Percentiles rank a stretch among this genome's conserved stretches.
Conservation (phyloP, 108 stramenopile genomes). For the Discostella stelligeroides region DNA sequence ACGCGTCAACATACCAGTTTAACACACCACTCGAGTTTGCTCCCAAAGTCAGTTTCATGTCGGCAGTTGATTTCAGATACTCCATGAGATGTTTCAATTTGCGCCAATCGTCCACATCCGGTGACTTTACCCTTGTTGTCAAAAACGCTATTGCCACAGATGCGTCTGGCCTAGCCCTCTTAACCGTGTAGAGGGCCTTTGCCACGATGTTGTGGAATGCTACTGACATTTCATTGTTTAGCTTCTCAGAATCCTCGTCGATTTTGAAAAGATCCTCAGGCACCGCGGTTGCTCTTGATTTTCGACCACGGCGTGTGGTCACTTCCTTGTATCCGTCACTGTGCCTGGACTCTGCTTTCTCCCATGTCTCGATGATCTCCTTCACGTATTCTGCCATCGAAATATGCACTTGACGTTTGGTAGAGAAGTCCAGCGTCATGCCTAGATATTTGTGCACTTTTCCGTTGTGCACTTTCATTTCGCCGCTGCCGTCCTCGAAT, state of each 20-base stretch:
- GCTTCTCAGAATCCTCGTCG: neutral
- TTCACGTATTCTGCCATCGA: conserved; percentile 11
- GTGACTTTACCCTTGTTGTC: neutral
- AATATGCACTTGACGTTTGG: neutral
- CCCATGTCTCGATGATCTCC: neutral
- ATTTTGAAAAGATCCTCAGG: neutral
- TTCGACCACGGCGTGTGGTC: neutral
- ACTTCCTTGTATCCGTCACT: neutral
- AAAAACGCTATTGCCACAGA: neutral
- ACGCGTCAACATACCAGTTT: conserved; percentile 29
- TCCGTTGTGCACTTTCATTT: conserved; percentile 8
- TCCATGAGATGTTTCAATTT: neutral
- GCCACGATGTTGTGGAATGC: conserved; percentile 1
- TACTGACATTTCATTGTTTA: neutral
- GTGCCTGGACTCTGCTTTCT: neutral
- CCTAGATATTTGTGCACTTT: conserved; percentile 3
- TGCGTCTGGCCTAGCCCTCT: conserved; percentile 11
- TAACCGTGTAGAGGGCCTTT: neutral
- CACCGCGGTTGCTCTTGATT: neutral
- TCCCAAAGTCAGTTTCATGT: neutral
- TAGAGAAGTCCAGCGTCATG: conserved; percentile 10
- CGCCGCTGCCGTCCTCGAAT: conserved; percentile 16
- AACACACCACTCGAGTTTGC: neutral
- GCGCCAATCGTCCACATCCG: neutral
- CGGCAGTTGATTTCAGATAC: conserved; percentile 2